Evolutionary conservation across 225 moss, liverwort and hornwort species (phyloP), one percentile per base, ranked within the genome.

Genomic region (Anthoceros angustus): DNA sequence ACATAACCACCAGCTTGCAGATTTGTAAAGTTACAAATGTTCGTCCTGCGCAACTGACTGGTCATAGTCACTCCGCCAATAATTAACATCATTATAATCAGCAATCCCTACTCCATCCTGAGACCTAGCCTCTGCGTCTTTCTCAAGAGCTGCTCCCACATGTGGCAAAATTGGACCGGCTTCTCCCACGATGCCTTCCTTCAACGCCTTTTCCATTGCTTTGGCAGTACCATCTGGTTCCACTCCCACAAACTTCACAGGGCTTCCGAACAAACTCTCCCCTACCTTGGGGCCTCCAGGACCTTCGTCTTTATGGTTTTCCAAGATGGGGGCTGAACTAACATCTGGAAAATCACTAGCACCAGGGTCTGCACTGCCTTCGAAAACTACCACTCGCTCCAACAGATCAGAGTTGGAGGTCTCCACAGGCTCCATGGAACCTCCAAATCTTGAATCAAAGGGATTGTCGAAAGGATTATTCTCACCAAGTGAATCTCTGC

Each of bases 171-270:
- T 68, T 43, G 91, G 87, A 60, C 71, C 85, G 21, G 91, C 91
- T 73, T 91, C 95, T 21, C 91, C 91, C 39, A 98, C 95, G 43
- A 92, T 88, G 42, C 95, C 95, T 74, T 98, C 91, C 70, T 85
- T 88, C 61, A 98, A 71, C 79, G 92, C 88, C 73, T 89, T 92
- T 74, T 91, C 91, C 91, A 92, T 89, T 40, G 92, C 95, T 73
- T 74, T 80, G 60, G 77, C 72, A 26, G 92, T 92, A 18, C 92
- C 95, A 15, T 82, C 86, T 43, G 88, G 77, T 68, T 98, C 95
- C 39, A 92, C 84, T 10, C 92, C 95, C 46, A 84, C 75, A 40
- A 98, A 85, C 18, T 55, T 55, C 55, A 55, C 55, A 15, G 71
- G 42, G 50, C 74, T 78, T 16, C 72, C 74, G 74, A 77, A 79